Evolutionary conservation across 164 flowering plant species (phyloP), one percentile per base, ranked within the genome.

Genomic region (Chimonanthus praecox): DNA sequence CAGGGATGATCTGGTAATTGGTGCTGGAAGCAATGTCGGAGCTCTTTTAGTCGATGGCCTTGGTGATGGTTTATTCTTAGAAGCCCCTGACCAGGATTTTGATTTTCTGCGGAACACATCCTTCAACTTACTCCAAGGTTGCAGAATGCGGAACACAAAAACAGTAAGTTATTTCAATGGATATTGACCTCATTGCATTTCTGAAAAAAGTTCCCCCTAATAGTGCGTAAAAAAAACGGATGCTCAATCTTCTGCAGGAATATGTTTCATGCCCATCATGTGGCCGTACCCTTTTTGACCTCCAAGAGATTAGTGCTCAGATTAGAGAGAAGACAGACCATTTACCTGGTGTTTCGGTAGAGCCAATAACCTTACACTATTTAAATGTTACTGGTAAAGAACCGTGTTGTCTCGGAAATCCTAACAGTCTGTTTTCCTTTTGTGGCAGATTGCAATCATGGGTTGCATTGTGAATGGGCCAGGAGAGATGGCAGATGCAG

Each of bases 401-500:
- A 47, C 48, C n/a, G 5, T 16, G 7, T 43, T 11, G 46, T 6
- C 68, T 63, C 16, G 9, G 68, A 46, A 66, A 66, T 6, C 68
- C 16, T 11, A 66, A 45, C 16, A 20, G 13, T 66, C 46, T 68
- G 54, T 8, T 18, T 7, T 15, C 49, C 21, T 66, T 18, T 4
- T 13, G 3, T 78, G 73, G 74, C 85, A 94, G 98, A 95, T 95
- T 75, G 99, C 99, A 48, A 95, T 95, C 78, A 95, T 95, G 99
- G 99, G 99, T 72, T 95, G 99, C 86, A 95, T 92, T 49, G 99
- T 95, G 47, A 95, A 95, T 78, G 99, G 99, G 66, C 99, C 98
- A 0, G 99, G 99, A 70, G 99, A 95, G 84, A 95, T 95, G 99
- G 99, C 98, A 64, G 99, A 95, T 85, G 99, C 99, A 58, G 98